These are phyloP conservation scores for Claviceps cyperi DNA, from an alignment of 2,329 filamentous ascomycete species.

Conservation along the genomic window DNA sequence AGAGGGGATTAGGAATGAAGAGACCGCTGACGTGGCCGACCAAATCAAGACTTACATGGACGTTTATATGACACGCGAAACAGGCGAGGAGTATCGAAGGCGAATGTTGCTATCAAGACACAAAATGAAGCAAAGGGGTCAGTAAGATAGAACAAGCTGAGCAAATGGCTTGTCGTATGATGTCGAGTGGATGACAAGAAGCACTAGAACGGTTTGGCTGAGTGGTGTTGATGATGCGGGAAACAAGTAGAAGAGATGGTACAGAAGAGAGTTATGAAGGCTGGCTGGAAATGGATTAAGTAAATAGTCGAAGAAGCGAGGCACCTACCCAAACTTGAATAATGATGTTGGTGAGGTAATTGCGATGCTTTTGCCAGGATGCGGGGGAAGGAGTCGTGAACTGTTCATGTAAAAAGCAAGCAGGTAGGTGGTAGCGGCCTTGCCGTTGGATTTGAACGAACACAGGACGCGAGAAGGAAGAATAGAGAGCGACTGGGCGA, in stretches of 20 bases:
- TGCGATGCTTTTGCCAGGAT: slow-evolving; percentile 11
- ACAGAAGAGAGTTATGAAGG: slow-evolving; percentile 8
- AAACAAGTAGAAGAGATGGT: slow-evolving; percentile 9
- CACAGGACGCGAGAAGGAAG: slow-evolving; percentile 4
- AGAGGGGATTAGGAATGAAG: too few species aligned
- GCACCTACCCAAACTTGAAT: slow-evolving; percentile 9
- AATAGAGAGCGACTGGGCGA: slow-evolving; percentile 2
- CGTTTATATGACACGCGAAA: slow-evolving; percentile 16
- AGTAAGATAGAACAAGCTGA: slow-evolving; percentile 45
- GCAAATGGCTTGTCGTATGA: slow-evolving; percentile 34
- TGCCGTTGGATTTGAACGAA: slow-evolving; percentile 1
- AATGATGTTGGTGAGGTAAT: slow-evolving; percentile 8
- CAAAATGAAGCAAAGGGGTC: slow-evolving; percentile 42
- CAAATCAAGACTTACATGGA: slow-evolving; percentile 12
- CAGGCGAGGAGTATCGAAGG: slow-evolving; percentile 19
- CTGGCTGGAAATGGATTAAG: slow-evolving; percentile 5
- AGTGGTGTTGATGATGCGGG: slow-evolving; percentile 32
- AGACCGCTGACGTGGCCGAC: not conserved
- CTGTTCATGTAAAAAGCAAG: slow-evolving; percentile 2
- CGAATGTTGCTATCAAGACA: slow-evolving; percentile 37
- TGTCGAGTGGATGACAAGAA: slow-evolving; percentile 14
- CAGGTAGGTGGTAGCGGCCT: slow-evolving; percentile 4
- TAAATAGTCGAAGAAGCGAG: slow-evolving; percentile 6
- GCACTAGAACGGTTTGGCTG: slow-evolving; percentile 25
- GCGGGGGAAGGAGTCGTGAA: slow-evolving; percentile 8